Base-by-base conservation (phyloP, 345 rosid genomes). In the Nasturtium officinale region DNA sequence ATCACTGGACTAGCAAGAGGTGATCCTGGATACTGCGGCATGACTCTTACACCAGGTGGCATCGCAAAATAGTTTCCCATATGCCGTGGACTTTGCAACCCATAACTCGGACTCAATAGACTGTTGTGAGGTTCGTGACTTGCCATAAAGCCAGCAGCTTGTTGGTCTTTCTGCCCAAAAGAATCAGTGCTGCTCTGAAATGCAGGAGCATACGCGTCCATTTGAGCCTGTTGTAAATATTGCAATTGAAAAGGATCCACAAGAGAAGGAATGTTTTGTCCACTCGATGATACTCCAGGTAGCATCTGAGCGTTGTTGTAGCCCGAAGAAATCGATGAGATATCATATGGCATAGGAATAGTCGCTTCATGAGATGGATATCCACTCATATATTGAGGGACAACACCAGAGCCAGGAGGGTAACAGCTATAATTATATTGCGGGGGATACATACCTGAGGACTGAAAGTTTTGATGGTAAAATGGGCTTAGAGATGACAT, bases 201-300 rank as follows among this genome's bases (percentile, higher is more conserved):
- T 2, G 94, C 74, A 61, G 82, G 78, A 83, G 80, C 76, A 42
- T 72, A 85, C 0, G 65, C 53, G 48, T 84, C 88, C 51, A 85
- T 89, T 76, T 81, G 82, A 71, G 87, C 76, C 66, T 87, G 93
- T 56, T 87, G 96, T 68, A 81, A 83, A 80, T 89, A 90, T 16
- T 82, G 91, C 86, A 89, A 51, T 23, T 90, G 91, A 74, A 82
- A 66, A 25, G 93, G 93, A 85, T 88, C 91, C 51, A 84, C 68
- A 51, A 81, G 82, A 54, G 89, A 64, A 63, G 93, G 86, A 73
- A 61, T 7, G 63, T 51, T 65, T 35, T 77, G 80, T 58, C 69
- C 80, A 65, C 58, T 40, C 3, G 77, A 54, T 57, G 67, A 30
- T 23, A 28, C 67, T 64, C 80, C 80, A 38, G 80, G 61, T 5